Percentiles rank a stretch among this genome's conserved stretches.
Conservation (phyloP, 768 basidiomycete species). For the Termitomyces sp. region DNA sequence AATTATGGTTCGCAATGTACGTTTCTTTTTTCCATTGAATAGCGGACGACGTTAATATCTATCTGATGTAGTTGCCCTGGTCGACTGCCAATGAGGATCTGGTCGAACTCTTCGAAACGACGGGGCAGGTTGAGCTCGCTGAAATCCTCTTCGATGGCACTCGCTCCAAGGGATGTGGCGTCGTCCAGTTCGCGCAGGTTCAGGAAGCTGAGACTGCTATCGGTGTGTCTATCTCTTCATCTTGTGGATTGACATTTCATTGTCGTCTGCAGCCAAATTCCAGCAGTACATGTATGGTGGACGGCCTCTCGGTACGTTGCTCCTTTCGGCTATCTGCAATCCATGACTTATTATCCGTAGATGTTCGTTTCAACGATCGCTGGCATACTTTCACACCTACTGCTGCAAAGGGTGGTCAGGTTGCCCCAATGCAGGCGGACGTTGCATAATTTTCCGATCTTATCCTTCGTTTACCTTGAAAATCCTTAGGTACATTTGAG, state of each 20-base stretch:
- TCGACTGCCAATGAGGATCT: conserved; percentile 98
- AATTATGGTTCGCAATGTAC: conserved; percentile 97
- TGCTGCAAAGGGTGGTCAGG: conserved; percentile 83
- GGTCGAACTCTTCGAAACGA: conserved; percentile 97
- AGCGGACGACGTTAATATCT: neutral
- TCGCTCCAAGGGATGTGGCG: conserved; percentile 91
- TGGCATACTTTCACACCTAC: conserved; percentile 92
- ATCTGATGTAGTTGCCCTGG: conserved; percentile 77
- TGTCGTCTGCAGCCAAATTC: conserved; percentile 68
- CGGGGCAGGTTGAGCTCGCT: conserved; percentile 90
- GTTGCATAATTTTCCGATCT: conserved; percentile 4
- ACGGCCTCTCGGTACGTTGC: conserved; percentile 66
- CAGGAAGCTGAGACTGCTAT: conserved; percentile 93
- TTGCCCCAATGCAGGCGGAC: conserved; percentile 64
- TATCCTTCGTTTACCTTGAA: neutral
- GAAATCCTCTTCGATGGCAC: conserved; percentile 94
- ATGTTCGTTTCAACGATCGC: conserved; percentile 93
- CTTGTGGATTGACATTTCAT: neutral
- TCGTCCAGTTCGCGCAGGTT: conserved; percentile 90
- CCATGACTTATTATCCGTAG: conserved; percentile 30
- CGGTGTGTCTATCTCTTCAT: conserved; percentile 38
- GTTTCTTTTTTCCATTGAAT: conserved; percentile 30
- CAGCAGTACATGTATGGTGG: conserved; percentile 95
- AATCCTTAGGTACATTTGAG: neutral
- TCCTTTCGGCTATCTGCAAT: neutral